These are phyloP conservation scores for Macrocybe gigantea DNA, from an alignment of 768 basidiomycete genomes.

Conservation along the genomic window DNA sequence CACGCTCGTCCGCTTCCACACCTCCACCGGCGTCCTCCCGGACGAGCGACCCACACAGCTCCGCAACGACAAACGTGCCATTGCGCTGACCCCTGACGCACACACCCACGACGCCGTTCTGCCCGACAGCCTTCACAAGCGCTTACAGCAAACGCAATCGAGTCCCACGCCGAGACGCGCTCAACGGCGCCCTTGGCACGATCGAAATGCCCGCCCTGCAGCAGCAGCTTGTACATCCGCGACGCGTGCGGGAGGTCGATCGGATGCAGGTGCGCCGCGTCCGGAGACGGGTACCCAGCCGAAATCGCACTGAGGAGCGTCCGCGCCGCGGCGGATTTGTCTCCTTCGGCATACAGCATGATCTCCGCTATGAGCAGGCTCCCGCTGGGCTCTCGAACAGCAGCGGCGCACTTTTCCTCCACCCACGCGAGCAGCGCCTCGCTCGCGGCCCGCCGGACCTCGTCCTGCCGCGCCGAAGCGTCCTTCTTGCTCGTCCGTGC, in stretches of 20 bases:
- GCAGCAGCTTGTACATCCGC: slow-evolving; percentile 80
- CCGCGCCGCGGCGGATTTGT: slow-evolving; percentile 60
- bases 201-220: slow-evolving; percentile 89
- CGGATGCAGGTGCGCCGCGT: slow-evolving; percentile 47
- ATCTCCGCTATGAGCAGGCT: slow-evolving; percentile 75
- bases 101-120: slow-evolving; percentile 47
- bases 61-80: slow-evolving; percentile 74
- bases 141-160: slow-evolving; percentile 48
- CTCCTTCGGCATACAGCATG: slow-evolving; percentile 82
- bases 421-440: slow-evolving; percentile 70
- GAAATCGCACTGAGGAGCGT: slow-evolving; percentile 56
- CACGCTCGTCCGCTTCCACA: too few relatives aligned
- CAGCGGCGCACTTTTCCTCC: slow-evolving; percentile 48
- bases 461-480: slow-evolving; percentile 49
- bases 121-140: slow-evolving; percentile 51
- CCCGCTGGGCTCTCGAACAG: slow-evolving; percentile 73
- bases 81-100: slow-evolving; percentile 47
- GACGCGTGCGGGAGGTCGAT: slow-evolving; percentile 82
- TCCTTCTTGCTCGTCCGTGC: slow-evolving; percentile 85
- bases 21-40: slow-evolving; percentile 4
- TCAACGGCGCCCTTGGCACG: slow-evolving; percentile 52
- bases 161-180: slow-evolving; percentile 47
- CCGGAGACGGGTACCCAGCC: slow-evolving; percentile 49
- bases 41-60: slow-evolving; percentile 56
- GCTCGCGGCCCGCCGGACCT: slow-evolving; percentile 72